Evolutionary conservation across 1,139 yeast species (phyloP).

Genomic region (Candida gigantensis): DNA sequence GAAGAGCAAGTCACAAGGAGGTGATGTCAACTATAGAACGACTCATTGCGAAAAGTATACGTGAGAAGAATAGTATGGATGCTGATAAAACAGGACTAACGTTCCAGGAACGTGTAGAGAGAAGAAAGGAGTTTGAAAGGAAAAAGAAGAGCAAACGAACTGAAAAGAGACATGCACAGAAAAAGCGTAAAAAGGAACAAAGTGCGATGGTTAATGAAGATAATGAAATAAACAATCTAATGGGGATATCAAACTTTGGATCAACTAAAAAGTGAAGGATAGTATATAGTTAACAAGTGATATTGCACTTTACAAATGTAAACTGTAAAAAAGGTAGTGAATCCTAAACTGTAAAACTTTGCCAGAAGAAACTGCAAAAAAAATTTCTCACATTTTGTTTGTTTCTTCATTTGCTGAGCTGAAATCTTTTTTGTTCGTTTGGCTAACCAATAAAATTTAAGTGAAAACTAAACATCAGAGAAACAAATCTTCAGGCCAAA

Average conservation of each 20-base stretch:
- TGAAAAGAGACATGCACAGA: conserved; percentile 24
- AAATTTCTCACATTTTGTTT: conserved; percentile 1
- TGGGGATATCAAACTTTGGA: conserved; percentile 65
- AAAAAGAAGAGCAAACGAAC: conserved; percentile 30
- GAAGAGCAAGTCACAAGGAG: conserved; percentile 33
- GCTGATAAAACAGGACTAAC: conserved; percentile 13
- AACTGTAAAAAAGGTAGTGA: too few relatives aligned
- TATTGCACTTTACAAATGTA: too few relatives aligned
- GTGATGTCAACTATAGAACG: conserved; percentile 35
- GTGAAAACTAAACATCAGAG: conserved; percentile 10
- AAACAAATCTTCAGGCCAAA: background rate
- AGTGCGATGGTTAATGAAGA: conserved; percentile 15
- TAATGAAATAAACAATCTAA: conserved; percentile 38
- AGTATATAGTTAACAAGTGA: too few relatives aligned
- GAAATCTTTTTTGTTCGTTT: too few relatives aligned
- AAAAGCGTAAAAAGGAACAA: conserved; percentile 15
- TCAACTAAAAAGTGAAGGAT: too few relatives aligned
- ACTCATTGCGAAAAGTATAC: conserved; percentile 29
- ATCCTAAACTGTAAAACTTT: background rate
- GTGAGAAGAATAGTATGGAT: conserved; percentile 10
- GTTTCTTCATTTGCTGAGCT: too few relatives aligned
- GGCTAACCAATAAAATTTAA: conserved; percentile 13
- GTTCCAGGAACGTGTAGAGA: conserved; percentile 47
- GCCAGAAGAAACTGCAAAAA: background rate
- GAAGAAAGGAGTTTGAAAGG: conserved; percentile 43